These are phyloP conservation scores for Salix viminalis DNA, from an alignment of 345 rosid genomes.

Conservation along the genomic window DNA sequence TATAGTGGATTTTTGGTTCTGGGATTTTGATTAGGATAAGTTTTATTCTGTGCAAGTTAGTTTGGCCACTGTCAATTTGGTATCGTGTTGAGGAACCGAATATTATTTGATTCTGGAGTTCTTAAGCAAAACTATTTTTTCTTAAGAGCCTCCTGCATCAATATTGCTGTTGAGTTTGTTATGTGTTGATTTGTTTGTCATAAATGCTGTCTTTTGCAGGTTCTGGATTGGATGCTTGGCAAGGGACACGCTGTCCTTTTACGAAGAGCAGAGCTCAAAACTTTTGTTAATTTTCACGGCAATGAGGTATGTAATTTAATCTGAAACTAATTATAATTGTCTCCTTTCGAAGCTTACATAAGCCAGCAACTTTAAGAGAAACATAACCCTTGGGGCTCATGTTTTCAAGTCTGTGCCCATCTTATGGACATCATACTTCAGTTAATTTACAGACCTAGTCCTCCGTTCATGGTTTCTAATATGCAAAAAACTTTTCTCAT, in stretches of 20 bases:
- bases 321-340: not conserved
- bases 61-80: slow-evolving; percentile 1
- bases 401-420: not conserved
- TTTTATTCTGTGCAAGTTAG: slow-evolving; percentile 6
- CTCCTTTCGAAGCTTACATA: slow-evolving; percentile 5
- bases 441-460: not conserved
- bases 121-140: too few relatives aligned
- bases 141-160: too few relatives aligned
- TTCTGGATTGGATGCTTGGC: slow-evolving; percentile 96
- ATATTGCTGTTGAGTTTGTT: not conserved
- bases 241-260: slow-evolving; percentile 86
- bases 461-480: not conserved
- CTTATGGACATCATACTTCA: too few relatives aligned
- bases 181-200: not conserved
- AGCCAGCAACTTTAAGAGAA: slow-evolving; percentile 2
- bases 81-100: not conserved
- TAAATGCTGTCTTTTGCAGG: slow-evolving; percentile 36
- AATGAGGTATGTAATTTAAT: slow-evolving; percentile 54
- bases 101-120: not conserved
- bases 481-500: slow-evolving; percentile 2
- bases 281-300: slow-evolving; percentile 85
- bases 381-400: slow-evolving; percentile 7
- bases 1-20: slow-evolving; percentile 15
- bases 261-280: slow-evolving; percentile 92
- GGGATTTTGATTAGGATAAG: not conserved